A percentile compares a stretch with the other conserved stretches of the same genome.
phyloP scores from a whole-genome alignment of 169 alveolate species.

The Babesia bigemina region DNA sequence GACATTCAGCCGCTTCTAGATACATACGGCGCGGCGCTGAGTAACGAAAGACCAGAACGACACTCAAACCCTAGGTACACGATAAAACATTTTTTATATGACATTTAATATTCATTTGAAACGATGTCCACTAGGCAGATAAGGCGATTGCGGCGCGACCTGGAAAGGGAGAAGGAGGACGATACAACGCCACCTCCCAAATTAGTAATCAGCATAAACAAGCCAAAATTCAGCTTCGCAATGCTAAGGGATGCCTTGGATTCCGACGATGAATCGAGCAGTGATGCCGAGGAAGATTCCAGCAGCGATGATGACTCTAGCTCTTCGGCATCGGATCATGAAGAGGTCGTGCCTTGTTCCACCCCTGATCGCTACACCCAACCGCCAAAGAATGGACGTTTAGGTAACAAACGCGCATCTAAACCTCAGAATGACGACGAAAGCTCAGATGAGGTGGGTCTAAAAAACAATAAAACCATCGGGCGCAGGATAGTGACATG shows the following conservation, averaged over 20 bases:
- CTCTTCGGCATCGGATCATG: background rate
- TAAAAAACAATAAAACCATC: background rate
- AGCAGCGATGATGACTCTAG: background rate
- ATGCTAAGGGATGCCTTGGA: background rate
- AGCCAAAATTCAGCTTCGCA: conserved; percentile 6
- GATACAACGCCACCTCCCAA: conserved; percentile 3
- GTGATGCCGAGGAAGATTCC: background rate
- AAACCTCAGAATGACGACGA: background rate
- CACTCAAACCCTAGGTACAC: background rate
- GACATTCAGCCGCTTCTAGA: background rate
- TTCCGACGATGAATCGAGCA: conserved; percentile 10
- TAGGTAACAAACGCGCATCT: background rate
- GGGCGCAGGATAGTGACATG: conserved; percentile 27
- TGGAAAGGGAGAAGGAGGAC: conserved; percentile 14
- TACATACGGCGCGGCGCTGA: background rate
- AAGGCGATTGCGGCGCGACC: conserved; percentile 39
- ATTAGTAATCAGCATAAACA: background rate
- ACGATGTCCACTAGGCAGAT: conserved; percentile 63
- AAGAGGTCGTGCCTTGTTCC: background rate
- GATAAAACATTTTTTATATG: background rate
- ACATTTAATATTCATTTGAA: background rate
- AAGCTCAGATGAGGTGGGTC: conserved; percentile 12
- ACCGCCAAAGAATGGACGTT: background rate
- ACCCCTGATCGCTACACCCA: background rate
- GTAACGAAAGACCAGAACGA: background rate